A percentile compares a stretch with the other conserved stretches of the same genome.
phyloP scores from a whole-genome alignment of 106 monocot genomes.

The Platanthera zijinensis region DNA sequence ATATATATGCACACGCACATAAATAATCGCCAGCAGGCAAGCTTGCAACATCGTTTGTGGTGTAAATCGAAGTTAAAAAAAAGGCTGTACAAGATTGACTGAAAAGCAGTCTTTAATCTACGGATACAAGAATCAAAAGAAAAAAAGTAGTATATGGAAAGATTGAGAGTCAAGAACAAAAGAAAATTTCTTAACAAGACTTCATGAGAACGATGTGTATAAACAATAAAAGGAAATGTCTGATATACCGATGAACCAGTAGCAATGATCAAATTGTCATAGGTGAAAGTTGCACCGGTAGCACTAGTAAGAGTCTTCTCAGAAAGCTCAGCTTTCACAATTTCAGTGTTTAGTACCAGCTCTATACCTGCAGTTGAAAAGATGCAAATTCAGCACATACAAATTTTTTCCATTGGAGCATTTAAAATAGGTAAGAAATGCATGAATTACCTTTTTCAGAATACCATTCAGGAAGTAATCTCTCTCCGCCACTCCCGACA shows the following conservation, averaged over 20 bases:
- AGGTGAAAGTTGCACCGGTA: conserved; percentile 61
- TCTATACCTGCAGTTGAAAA: conserved; percentile 62
- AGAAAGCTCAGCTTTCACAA: conserved; percentile 72
- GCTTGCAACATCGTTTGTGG: neutral
- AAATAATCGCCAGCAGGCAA: neutral
- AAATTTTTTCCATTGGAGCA: neutral
- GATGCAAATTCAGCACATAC: neutral
- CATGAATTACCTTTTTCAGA: conserved; percentile 36
- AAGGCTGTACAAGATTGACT: too few relatives aligned
- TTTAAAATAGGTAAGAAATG: neutral
- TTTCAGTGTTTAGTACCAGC: conserved; percentile 79
- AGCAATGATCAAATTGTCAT: conserved; percentile 77
- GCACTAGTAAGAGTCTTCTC: conserved; percentile 68
- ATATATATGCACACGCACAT: neutral
- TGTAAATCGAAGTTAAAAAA: neutral
- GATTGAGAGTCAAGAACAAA: neutral
- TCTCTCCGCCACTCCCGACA: conserved; percentile 93
- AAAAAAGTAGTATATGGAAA: neutral
- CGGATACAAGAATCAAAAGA: neutral
- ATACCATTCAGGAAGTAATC: conserved; percentile 85
- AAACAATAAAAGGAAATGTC: neutral
- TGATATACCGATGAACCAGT: conserved; percentile 80
- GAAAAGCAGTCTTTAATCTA: too few relatives aligned
- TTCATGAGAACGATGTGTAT: neutral
- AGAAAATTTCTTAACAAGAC: neutral